Conservation (phyloP, 2,329 filamentous ascomycete species). For the Incumbomyces lentus region DNA sequence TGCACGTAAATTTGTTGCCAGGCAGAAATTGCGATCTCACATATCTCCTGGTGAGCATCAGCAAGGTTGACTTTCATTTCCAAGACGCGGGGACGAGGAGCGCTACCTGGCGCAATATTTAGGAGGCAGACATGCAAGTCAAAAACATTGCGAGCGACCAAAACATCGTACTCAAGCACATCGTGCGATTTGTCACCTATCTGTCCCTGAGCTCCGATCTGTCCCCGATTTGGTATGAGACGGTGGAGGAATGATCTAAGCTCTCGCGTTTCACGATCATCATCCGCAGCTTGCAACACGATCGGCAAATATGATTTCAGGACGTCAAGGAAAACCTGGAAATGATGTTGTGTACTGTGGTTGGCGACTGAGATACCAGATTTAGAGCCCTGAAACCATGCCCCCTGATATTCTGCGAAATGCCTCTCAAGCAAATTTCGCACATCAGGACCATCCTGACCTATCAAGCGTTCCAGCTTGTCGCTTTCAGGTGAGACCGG, state of each 20-base stretch:
- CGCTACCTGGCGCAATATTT: slow-evolving; percentile 1
- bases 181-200: slow-evolving; percentile 4
- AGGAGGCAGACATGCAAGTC: slow-evolving; percentile 3
- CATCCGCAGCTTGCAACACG: slow-evolving; percentile 2
- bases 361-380: not conserved
- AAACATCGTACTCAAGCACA: slow-evolving; percentile 7
- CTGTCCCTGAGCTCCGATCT: slow-evolving; percentile 6
- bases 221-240: slow-evolving; percentile 3
- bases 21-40: slow-evolving; percentile 1
- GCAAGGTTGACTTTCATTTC: slow-evolving; percentile 7
- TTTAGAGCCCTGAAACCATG: slow-evolving; percentile 6
- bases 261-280: slow-evolving; percentile 1
- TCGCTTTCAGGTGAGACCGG: not conserved
- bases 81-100: slow-evolving; percentile 4
- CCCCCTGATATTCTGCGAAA: slow-evolving; percentile 3
- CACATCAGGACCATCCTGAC: not conserved
- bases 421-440: slow-evolving; percentile 1
- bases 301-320: slow-evolving; percentile 3
- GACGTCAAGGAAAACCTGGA: slow-evolving; percentile 2
- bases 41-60: slow-evolving; percentile 5
- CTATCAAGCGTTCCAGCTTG: not conserved
- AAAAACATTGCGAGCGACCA: slow-evolving; percentile 5
- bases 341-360: not conserved
- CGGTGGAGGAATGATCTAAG: slow-evolving; percentile 3
- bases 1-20: slow-evolving; percentile 1